Percentiles rank a stretch among this genome's conserved stretches.
phyloP scores from a whole-genome alignment of 495 filamentous ascomycete species.

The Lophiostoma macrostomum region DNA sequence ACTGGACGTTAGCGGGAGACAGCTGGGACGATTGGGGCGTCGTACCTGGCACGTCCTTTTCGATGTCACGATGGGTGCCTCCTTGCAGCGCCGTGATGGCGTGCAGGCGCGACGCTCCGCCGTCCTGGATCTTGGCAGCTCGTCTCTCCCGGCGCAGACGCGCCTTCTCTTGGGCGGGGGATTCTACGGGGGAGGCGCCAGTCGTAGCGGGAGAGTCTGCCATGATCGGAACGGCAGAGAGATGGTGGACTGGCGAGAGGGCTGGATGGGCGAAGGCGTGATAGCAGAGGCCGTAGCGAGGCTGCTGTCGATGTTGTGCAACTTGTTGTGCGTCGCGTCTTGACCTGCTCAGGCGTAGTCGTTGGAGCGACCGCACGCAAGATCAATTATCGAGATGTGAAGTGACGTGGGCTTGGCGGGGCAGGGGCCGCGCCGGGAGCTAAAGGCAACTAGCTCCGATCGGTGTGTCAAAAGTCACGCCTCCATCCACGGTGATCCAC shows the following conservation, averaged over 20 bases:
- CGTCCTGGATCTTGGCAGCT: slow-evolving; percentile 84
- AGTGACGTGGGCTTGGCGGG: no score
- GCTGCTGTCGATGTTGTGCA: neutral
- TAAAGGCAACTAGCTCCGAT: no score
- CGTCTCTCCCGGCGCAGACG: slow-evolving; percentile 84
- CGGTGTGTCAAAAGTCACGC: no score
- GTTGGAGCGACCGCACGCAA: no score
- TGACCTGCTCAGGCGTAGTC: no score
- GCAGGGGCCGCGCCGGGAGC: no score
- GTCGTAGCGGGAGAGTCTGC: slow-evolving; percentile 22
- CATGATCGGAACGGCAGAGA: slow-evolving; percentile 7
- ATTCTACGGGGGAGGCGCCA: slow-evolving; percentile 39
- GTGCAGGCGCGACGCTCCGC: slow-evolving; percentile 73
- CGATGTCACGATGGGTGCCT: slow-evolving; percentile 13
- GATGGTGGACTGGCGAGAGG: neutral
- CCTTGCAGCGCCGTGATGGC: slow-evolving; percentile 61
- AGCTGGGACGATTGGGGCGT: neutral
- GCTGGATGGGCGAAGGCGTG: neutral
- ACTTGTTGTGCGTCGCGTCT: no score
- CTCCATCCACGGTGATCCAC: no score
- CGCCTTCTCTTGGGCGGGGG: slow-evolving; percentile 64
- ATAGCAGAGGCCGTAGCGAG: no score
- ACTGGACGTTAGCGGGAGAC: neutral
- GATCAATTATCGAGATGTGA: no score
- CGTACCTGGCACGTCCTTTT: slow-evolving; percentile 31